Percentiles rank a stretch among this genome's conserved stretches.
phyloP scores from a whole-genome alignment of 78 protist genomes.

The Parvularia atlantis region DNA sequence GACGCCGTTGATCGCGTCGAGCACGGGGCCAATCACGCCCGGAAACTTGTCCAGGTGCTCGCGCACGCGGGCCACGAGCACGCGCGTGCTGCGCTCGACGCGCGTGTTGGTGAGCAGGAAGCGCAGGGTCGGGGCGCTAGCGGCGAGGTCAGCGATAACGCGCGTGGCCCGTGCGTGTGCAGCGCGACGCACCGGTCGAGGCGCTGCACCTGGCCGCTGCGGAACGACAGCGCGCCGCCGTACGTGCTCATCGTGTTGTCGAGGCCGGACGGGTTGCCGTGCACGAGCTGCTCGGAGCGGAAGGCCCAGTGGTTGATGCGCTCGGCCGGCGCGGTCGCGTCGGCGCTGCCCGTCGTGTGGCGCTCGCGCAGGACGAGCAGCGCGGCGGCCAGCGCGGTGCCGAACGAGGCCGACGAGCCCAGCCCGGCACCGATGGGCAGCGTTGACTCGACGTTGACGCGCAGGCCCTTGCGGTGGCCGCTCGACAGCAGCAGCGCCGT shows the following conservation, averaged over 20 bases:
- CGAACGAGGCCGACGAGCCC: constrained; percentile 39
- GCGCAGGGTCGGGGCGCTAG: background rate
- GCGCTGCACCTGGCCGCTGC: background rate
- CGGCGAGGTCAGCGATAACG: background rate
- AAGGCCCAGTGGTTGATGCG: constrained; percentile 37
- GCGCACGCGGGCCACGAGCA: constrained; percentile 8
- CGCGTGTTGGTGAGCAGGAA: constrained; percentile 11
- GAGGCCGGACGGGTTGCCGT: constrained; percentile 37
- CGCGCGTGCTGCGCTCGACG: constrained; percentile 16
- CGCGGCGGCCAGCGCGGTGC: constrained; percentile 14
- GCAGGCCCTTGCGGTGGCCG: background rate
- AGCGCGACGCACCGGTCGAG: too few relatives aligned
- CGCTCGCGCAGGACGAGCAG: background rate
- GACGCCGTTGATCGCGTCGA: constrained; percentile 4
- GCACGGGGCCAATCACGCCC: background rate
- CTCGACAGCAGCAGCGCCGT: background rate
- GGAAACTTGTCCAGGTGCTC: background rate
- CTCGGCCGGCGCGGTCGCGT: background rate
- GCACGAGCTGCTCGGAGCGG: constrained; percentile 11
- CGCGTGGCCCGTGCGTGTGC: too few relatives aligned
- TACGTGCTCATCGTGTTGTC: constrained; percentile 26
- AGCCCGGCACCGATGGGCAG: constrained; percentile 47
- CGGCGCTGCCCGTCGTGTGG: background rate
- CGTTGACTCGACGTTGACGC: background rate
- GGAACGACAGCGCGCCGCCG: background rate